Evolutionary conservation across 768 basidiomycete species (phyloP).

Genomic region (Wakefieldia striispora): DNA sequence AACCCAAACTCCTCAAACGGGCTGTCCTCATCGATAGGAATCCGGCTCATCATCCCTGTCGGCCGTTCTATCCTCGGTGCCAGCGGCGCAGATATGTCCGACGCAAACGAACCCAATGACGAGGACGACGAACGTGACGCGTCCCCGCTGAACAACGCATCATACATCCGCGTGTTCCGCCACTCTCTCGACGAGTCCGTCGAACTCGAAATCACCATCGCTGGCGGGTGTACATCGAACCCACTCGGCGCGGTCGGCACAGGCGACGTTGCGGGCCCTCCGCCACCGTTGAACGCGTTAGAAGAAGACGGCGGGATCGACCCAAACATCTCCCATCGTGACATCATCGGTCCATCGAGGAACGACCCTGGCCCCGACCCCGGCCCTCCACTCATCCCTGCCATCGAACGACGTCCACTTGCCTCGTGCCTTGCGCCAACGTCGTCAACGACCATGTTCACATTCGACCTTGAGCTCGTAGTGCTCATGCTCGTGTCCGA

Average conservation of each 20-base stretch:
- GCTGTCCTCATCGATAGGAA: constrained; percentile 21
- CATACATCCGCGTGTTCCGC: constrained; percentile 11
- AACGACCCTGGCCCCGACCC: background rate
- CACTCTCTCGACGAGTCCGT: constrained; percentile 14
- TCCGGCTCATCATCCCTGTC: constrained; percentile 14
- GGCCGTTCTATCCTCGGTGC: background rate
- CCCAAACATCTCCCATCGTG: constrained; percentile 15
- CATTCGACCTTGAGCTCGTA: constrained; percentile 8
- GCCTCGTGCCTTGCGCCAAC: background rate
- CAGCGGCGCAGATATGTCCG: background rate
- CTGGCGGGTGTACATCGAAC: constrained; percentile 6
- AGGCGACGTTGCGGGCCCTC: background rate
- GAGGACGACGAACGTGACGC: constrained; percentile 21
- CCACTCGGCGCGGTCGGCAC: background rate
- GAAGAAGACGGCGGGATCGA: constrained; percentile 9
- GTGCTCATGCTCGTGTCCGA: constrained; percentile 14
- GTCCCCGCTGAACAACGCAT: constrained; percentile 7
- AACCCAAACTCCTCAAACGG: constrained; percentile 16
- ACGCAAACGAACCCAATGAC: constrained; percentile 5
- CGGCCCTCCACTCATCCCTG: background rate
- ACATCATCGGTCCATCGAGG: constrained; percentile 5
- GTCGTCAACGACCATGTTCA: constrained; percentile 15
- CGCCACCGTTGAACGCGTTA: background rate
- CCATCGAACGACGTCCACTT: constrained; percentile 9
- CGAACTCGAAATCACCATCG: constrained; percentile 8